Evolutionary conservation across 257 asterid species (phyloP).

Genomic region (Solanum dulcamara): DNA sequence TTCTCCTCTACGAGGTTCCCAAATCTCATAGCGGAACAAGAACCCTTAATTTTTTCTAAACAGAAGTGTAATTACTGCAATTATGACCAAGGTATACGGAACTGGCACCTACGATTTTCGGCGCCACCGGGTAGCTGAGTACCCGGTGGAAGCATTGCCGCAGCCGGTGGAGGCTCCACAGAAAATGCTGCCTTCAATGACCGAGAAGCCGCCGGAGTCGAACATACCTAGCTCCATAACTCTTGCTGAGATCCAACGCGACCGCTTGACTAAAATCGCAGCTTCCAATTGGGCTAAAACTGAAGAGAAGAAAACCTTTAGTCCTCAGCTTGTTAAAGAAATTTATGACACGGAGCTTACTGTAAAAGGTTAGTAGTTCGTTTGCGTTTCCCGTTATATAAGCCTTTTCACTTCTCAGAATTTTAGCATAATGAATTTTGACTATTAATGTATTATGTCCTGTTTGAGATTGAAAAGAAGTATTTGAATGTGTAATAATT

Average conservation of each 20-base stretch:
- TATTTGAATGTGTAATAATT: not conserved
- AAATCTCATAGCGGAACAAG: not conserved
- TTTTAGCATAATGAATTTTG: not conserved
- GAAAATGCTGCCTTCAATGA: not conserved
- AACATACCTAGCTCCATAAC: slow-evolving; percentile 65
- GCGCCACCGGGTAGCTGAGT: slow-evolving; percentile 94
- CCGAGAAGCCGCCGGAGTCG: slow-evolving; percentile 48
- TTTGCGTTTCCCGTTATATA: not conserved
- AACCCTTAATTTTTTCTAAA: not conserved
- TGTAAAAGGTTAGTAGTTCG: slow-evolving; percentile 40
- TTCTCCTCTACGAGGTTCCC: not conserved
- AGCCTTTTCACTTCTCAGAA: not conserved
- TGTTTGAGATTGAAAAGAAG: not conserved
- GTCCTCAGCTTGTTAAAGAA: slow-evolving; percentile 65
- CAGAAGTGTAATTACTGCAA: not conserved
- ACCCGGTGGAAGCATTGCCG: slow-evolving; percentile 45
- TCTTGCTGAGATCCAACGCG: slow-evolving; percentile 81
- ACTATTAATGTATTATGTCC: not conserved
- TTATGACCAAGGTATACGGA: slow-evolving; percentile 65
- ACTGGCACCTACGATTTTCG: slow-evolving; percentile 85
- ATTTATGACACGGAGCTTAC: slow-evolving; percentile 76
- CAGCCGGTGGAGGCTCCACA: slow-evolving; percentile 1
- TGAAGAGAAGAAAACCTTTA: slow-evolving; percentile 48
- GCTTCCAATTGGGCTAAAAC: slow-evolving; percentile 65
- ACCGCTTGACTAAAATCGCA: slow-evolving; percentile 77